Conservation (phyloP, 108 stramenopile species). For the Parietichytrium sp. region DNA sequence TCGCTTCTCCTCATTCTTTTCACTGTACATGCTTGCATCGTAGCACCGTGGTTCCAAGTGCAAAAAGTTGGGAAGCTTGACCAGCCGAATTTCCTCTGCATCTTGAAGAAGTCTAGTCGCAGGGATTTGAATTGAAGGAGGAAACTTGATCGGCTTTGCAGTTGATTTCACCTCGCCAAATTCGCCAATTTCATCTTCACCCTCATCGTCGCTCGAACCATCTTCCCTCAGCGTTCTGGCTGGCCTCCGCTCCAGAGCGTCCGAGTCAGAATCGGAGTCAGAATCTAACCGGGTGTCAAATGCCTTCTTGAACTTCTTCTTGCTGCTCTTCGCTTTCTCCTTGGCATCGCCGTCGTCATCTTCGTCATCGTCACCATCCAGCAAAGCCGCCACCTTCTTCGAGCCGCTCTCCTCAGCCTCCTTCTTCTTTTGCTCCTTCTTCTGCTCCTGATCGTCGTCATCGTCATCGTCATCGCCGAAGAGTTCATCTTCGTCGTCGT, state of each 20-base stretch:
- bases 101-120: slow-evolving; percentile 18
- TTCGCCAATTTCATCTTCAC: background rate
- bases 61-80: slow-evolving; percentile 47
- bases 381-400: background rate
- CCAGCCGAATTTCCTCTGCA: slow-evolving; percentile 41
- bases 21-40: slow-evolving; percentile 47
- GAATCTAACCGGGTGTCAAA: too few species aligned
- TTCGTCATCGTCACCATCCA: background rate
- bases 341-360: background rate
- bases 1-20: slow-evolving; percentile 36
- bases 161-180: background rate
- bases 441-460: background rate
- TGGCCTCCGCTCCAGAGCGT: too few species aligned
- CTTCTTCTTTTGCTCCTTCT: background rate
- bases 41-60: slow-evolving; percentile 47
- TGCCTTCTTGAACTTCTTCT: background rate
- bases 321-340: background rate
- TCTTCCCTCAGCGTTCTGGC: too few species aligned
- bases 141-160: background rate
- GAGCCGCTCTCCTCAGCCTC: background rate
- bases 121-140: slow-evolving; percentile 27
- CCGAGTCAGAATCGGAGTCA: too few species aligned
- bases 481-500: background rate
- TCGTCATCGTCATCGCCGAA: background rate
- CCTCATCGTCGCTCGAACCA: background rate